Evolutionary conservation across 169 alveolate species (phyloP), one percentile per base, ranked within the genome.

Genomic region (Plasmodium relictum): DNA sequence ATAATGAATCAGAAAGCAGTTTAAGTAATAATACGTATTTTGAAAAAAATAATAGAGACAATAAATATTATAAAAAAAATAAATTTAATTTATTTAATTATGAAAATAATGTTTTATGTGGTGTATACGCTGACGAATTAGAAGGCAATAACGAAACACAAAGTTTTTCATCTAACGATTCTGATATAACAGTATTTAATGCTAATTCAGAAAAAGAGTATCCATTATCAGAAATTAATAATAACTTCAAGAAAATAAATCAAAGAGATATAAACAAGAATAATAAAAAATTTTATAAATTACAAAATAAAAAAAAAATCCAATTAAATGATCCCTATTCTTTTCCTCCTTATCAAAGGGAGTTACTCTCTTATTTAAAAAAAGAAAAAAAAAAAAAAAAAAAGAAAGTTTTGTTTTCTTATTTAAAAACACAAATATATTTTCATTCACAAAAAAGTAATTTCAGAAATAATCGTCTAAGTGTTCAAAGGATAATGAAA

Each of bases 321-420:
- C 24, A 24, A 5, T 18, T 83, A 26, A 58, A 83, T 44, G 45
- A 54, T 10, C 91, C 91, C 16, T 83, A 68, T 48, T 10, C 85
- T 0, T 83, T 83, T 31, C 91, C 91, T 2, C 85, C 83, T 9
- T 69, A 62, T 41, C 73, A 83, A 31, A 58, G 56, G 66, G 85
- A 83, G 39, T 42, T 83, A 18, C 10, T 20, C 14, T 68, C 50
- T 4, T 83, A 83, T 66, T 41, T 83, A 52, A 69, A 83, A 83
- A 83, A 41, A 3, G 18, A 68, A 20, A 83, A 62, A 63, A 50
- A 10, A 44, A 76, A 83, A 80, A 66, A 3, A 69, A 83, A 83
- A 83, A 83, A 69, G 66, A 68, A 83, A 68, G 39, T 83, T n/a
- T 41, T 83, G 20, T 83, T 83, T 68, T 66, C 65, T 18, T 83